These are phyloP conservation scores for Cladosporium sp. DNA, from an alignment of 2,329 filamentous ascomycete species.

Conservation along the genomic window DNA sequence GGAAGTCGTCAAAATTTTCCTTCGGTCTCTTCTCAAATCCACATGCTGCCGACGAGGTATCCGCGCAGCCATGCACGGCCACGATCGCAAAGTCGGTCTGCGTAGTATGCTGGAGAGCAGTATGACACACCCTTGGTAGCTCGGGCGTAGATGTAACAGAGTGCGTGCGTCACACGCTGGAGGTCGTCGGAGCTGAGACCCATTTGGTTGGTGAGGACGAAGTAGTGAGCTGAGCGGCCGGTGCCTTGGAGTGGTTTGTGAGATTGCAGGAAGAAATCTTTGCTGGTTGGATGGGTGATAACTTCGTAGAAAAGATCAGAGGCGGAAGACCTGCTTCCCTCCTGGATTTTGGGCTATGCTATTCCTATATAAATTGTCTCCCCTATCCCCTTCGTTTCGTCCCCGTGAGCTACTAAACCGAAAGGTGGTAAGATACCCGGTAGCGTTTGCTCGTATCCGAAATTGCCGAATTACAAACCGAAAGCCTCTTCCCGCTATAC, in stretches of 20 bases:
- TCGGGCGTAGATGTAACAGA: conserved; percentile 38
- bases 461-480: no score
- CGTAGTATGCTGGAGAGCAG: conserved; percentile 39
- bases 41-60: not conserved
- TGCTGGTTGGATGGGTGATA: conserved; percentile 20
- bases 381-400: no score
- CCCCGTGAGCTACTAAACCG: no score
- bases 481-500: no score
- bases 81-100: conserved; percentile 41
- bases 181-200: conserved; percentile 4
- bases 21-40: not conserved
- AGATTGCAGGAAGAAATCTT: conserved; percentile 28
- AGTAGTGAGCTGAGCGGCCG: conserved; percentile 77
- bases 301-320: no score
- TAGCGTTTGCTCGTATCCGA: no score
- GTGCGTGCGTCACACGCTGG: conserved; percentile 21
- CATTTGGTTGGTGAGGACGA: conserved; percentile 42
- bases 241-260: conserved; percentile 64
- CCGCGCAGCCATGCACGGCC: conserved; percentile 27
- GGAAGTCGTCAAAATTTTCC: not conserved
- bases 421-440: no score
- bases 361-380: no score
- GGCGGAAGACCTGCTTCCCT: no score
- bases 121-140: conserved; percentile 36
- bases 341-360: no score